phyloP scores from a whole-genome alignment of 352 stramenopile genomes.

The Globisporangium nunn region DNA sequence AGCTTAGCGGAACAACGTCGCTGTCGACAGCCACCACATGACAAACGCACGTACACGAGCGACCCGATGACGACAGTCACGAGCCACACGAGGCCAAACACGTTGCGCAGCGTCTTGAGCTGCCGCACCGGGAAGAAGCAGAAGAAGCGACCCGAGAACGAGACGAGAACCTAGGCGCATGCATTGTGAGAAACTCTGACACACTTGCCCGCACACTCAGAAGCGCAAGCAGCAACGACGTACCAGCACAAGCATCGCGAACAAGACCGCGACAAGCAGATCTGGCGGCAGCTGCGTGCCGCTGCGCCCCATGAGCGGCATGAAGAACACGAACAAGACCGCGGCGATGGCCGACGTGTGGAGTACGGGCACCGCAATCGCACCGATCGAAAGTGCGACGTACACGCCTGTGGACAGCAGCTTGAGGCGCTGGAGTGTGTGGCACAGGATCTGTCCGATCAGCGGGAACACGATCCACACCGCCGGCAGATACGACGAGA shows the following conservation, averaged over 20 bases:
- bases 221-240: constrained; percentile 1
- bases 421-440: constrained; percentile 25
- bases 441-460: constrained; percentile 34
- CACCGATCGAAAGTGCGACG: constrained; percentile 38
- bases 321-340: constrained; percentile 66
- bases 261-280: constrained; percentile 38
- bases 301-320: constrained; percentile 60
- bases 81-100: constrained; percentile 30
- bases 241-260: constrained; percentile 45
- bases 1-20: background rate
- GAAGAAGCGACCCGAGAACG: constrained; percentile 61
- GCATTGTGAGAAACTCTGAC: background rate
- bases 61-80: constrained; percentile 34
- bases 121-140: constrained; percentile 51
- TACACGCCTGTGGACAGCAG: constrained; percentile 37
- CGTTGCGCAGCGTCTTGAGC: constrained; percentile 32
- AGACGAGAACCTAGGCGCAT: constrained; percentile 27
- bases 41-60: constrained; percentile 26
- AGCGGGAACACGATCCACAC: constrained; percentile 63
- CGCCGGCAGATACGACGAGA: constrained; percentile 57
- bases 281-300: constrained; percentile 51
- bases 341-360: constrained; percentile 50
- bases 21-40: background rate
- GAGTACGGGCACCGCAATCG: constrained; percentile 48
- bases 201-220: background rate